Evolutionary conservation across 495 filamentous ascomycete genomes (phyloP).

Genomic region (Talaromyces borbonicus): DNA sequence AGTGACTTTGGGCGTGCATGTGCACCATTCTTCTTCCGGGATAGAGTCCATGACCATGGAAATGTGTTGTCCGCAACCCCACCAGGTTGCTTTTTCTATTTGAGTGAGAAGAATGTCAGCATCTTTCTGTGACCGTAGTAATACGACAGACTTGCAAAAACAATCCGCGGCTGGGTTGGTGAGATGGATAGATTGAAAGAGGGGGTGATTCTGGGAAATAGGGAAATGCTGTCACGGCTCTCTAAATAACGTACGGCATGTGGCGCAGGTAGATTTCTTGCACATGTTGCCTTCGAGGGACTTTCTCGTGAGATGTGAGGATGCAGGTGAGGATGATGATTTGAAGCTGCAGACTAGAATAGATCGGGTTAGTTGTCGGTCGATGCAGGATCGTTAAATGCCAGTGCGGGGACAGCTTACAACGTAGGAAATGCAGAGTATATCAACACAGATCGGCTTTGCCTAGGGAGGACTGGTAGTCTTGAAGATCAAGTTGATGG

Average conservation of each 20-base stretch:
- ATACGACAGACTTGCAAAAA: no score
- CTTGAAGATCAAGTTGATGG: no score
- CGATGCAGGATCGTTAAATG: no score
- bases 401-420: no score
- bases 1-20: slow-evolving; percentile 52
- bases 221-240: background rate
- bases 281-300: slow-evolving; percentile 29
- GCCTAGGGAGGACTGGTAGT: no score
- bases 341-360: no score
- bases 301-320: background rate
- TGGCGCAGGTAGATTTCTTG: slow-evolving; percentile 38
- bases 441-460: no score
- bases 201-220: background rate
- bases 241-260: slow-evolving; percentile 30
- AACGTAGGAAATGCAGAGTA: no score
- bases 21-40: slow-evolving; percentile 50
- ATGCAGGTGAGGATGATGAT: no score
- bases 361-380: no score
- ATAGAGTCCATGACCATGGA: slow-evolving; percentile 55
- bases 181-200: no score
- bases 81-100: slow-evolving; percentile 59
- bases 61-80: slow-evolving; percentile 62
- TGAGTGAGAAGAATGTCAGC: slow-evolving; percentile 6
- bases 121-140: background rate
- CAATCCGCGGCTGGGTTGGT: no score